Evolutionary conservation across 1,139 yeast genomes (phyloP), one percentile per base, ranked within the genome.

Genomic region (Pichia norvegensis): DNA sequence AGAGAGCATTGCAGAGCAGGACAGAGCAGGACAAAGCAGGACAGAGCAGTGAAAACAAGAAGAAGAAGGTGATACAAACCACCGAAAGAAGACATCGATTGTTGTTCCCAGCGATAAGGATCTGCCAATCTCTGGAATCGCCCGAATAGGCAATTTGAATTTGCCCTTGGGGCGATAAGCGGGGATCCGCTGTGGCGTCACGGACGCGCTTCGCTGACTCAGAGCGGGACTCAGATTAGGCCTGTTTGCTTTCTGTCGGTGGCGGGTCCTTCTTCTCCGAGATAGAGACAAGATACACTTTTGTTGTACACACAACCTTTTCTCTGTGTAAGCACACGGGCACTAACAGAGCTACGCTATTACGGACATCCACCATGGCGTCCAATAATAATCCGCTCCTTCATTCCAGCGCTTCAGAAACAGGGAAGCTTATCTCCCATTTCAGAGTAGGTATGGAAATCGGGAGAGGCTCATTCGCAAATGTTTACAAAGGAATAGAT

Each of bases 391-490:
- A 43, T 29, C 46, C 46, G 27, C 16, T 43, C 13, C 22, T 43
- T 20, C 29, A 36, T 4, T 25, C 48, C 20, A 40, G 40, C 7
- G 33, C 43, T 14, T 46, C 48, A 3, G 49, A 43, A 29, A 37
- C 51, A 13, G 51, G 51, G 13, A 39, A 29, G n/a, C 41, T 44
- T 8, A 65, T 75, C 6, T 77, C 77, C 11, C 65, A 66, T 48
- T 78, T 76, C 60, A 66, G 69, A 36, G 68, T 80, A 25, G 86
- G 85, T 19, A 74, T 80, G 21, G 88, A 87, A 64, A 87, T 92
- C 39, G 98, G 98, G 16, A 78, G 84, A 56, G 98, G 98, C 29
- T 87, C 96, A 19, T 92, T 88, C 68, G 98, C 98, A 48, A 83
- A 81, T 52, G 98, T 92, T 25, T 92, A 85, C 69, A 81, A 80